Base-by-base conservation (phyloP, 441 rosid species). In the Populus tomentosa region DNA sequence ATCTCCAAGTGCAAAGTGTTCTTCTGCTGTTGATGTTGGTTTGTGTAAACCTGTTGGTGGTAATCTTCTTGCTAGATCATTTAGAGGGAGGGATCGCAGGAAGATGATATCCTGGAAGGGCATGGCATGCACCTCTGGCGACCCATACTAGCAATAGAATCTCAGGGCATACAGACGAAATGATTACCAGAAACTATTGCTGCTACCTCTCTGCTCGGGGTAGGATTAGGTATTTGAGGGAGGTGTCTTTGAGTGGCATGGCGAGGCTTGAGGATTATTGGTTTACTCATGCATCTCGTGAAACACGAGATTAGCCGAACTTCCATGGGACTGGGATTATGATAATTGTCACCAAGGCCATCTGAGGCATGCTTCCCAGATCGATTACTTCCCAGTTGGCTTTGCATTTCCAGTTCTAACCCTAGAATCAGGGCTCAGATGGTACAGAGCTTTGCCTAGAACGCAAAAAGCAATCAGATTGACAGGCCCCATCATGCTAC, bases 81-180 rank as follows among this genome's bases (percentile, higher is more conserved):
- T 86, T 61, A 87, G 99, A 79, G 98, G 98, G 67, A 89, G 97
- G 85, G 98, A 95, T 83, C 89, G 89, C 10, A 87, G 97, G 82
- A 95, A 88, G 87, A 94, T 95, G 89, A 92, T 94, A 73, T 91
- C 95, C 35, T 92, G 97, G 98, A 93, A 92, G 84, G 93, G 85
- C 79, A 80, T 79, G 82, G 90, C 83, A 62, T 90, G 89, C 79
- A 82, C 87, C 20, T 70, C 84, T 56, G 89, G 89, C 61, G 81
- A 85, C 81, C 94, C 89, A 7, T 85, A 80, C 66, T 83, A 83
- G 83, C 78, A 75, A 23, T 71, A 14, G 75, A 63, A 69, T 53
- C 73, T 28, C 30, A 28, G 30, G 30, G 30, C 30, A 28, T 28
- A 3, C 16, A 6, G 40, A 67, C 65, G 66, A 40, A 26, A 14